A percentile compares a stretch with the other conserved stretches of the same genome.
phyloP scores from a whole-genome alignment of 306 rosid genomes.

The Vachellia collinsii region DNA sequence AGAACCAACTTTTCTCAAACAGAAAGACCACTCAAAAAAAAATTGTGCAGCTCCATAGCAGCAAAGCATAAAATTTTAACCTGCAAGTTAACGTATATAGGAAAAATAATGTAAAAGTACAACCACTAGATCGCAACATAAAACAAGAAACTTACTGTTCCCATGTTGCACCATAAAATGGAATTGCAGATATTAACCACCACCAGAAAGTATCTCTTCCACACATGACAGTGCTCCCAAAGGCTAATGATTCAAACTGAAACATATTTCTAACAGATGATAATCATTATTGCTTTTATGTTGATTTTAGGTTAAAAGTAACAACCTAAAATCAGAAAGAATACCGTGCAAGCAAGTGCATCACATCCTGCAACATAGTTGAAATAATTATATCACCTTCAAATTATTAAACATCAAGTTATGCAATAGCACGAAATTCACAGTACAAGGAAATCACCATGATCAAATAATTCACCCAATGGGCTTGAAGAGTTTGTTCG shows the following conservation, averaged over 20 bases:
- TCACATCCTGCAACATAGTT: conserved; percentile 85
- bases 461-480: conserved; percentile 95
- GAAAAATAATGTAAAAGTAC: neutral
- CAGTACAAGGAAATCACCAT: conserved; percentile 58
- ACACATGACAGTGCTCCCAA: conserved; percentile 94
- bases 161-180: conserved; percentile 96
- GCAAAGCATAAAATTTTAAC: neutral
- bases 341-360: conserved; percentile 97
- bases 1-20: conserved; percentile 29
- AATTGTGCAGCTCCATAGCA: conserved; percentile 7
- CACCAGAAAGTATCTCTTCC: conserved; percentile 89
- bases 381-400: conserved; percentile 42
- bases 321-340: conserved; percentile 38
- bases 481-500: conserved; percentile 97
- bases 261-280: conserved; percentile 35
- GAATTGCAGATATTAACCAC: conserved; percentile 93
- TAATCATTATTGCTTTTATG: conserved; percentile 25
- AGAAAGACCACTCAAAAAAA: conserved; percentile 8
- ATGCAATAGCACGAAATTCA: conserved; percentile 16
- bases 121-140: conserved; percentile 9
- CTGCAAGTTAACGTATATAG: neutral
- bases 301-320: conserved; percentile 21
- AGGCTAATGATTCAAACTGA: conserved; percentile 90
- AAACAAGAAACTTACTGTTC: conserved; percentile 75
- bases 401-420: neutral